These are phyloP conservation scores for Fusarium sp. DNA, from an alignment of 2,329 filamentous ascomycete genomes.

Conservation along the genomic window DNA sequence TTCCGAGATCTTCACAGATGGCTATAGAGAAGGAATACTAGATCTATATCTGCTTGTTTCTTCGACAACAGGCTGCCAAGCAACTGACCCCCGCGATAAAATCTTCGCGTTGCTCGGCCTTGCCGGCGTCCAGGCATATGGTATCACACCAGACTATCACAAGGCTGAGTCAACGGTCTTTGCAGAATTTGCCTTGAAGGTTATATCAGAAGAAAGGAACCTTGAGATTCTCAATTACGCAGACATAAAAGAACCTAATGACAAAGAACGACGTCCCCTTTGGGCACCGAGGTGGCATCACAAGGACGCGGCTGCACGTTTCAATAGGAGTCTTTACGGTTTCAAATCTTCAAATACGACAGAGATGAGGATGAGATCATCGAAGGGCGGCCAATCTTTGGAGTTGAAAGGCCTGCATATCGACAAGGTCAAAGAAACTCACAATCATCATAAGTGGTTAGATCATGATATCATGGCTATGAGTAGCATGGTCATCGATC, in stretches of 20 bases:
- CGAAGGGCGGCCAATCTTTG: rapidly evolving
- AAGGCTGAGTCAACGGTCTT: rapidly evolving
- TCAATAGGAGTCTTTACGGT: rapidly evolving
- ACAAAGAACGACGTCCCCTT: background rate
- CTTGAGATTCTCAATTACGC: rapidly evolving
- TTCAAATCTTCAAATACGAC: rapidly evolving
- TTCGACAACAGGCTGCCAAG: rapidly evolving
- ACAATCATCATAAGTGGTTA: rapidly evolving
- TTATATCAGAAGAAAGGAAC: rapidly evolving
- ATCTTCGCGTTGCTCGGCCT: background rate
- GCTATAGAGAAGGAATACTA: too few species aligned
- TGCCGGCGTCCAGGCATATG: rapidly evolving
- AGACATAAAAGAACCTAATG: rapidly evolving
- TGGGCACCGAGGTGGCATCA: background rate
- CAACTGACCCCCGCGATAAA: background rate
- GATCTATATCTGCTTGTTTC: background rate
- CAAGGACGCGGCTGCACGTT: too few species aligned
- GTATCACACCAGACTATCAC: background rate
- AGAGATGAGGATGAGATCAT: background rate
- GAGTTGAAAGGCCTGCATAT: rapidly evolving
- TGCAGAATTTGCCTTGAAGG: rapidly evolving
- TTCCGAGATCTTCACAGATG: rapidly evolving
- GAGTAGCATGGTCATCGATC: background rate
- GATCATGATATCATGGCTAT: rapidly evolving
- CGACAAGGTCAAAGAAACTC: background rate